phyloP scores from a whole-genome alignment of 139 green algal species.

The Nannochloris sp. region DNA sequence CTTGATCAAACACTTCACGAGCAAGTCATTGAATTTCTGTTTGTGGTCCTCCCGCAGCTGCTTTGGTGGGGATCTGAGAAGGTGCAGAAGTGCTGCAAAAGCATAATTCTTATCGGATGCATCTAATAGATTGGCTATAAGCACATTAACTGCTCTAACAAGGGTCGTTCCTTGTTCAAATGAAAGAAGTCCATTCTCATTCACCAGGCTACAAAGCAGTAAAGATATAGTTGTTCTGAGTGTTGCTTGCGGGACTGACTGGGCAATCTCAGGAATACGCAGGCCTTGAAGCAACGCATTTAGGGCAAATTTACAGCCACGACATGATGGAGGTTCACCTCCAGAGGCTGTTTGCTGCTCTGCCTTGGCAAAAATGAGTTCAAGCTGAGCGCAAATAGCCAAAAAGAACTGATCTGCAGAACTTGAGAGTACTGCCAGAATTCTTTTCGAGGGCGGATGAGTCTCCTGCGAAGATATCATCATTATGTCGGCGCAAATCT shows the following conservation, averaged over 20 bases:
- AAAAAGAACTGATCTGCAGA: slow-evolving; percentile 19
- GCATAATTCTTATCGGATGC: slow-evolving; percentile 58
- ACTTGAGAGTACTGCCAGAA: slow-evolving; percentile 25
- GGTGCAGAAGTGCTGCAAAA: slow-evolving; percentile 66
- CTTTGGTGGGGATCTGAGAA: slow-evolving; percentile 48
- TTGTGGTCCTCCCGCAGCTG: slow-evolving; percentile 7
- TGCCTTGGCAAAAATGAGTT: slow-evolving; percentile 19
- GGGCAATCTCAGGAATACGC: slow-evolving; percentile 26
- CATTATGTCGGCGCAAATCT: slow-evolving; percentile 62
- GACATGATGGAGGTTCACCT: slow-evolving; percentile 10
- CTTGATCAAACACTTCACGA: slow-evolving; percentile 97
- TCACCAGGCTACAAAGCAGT: slow-evolving; percentile 59
- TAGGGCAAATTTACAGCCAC: slow-evolving; percentile 82
- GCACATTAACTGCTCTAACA: slow-evolving; percentile 82
- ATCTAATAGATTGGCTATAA: slow-evolving; percentile 90
- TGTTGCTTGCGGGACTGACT: slow-evolving; percentile 14
- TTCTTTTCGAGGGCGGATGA: slow-evolving; percentile 5
- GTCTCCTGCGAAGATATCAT: background rate
- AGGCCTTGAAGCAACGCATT: slow-evolving; percentile 83
- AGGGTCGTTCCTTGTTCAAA: slow-evolving; percentile 47
- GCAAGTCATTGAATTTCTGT: slow-evolving; percentile 71
- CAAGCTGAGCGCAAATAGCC: slow-evolving; percentile 17
- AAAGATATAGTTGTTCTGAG: slow-evolving; percentile 34
- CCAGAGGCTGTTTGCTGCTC: slow-evolving; percentile 4
- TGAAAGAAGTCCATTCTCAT: slow-evolving; percentile 38